Conservation (phyloP, 1,284 basidiomycete species). For the Trichosporon sp. region DNA sequence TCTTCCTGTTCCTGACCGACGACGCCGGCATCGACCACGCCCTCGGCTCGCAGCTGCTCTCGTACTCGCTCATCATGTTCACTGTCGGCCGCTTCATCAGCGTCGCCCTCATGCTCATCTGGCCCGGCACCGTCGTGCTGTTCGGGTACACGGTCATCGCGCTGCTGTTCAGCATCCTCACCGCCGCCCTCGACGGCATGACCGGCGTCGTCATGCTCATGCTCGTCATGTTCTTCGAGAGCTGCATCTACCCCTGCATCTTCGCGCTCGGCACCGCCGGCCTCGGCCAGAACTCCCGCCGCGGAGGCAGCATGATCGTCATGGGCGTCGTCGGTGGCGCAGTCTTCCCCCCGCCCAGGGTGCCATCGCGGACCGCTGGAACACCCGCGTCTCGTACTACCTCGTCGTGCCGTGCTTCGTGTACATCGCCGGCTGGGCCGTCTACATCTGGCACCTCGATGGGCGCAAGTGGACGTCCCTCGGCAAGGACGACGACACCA, state of each 20-base stretch:
- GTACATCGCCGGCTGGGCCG: constrained; percentile 43
- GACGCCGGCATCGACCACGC: constrained; percentile 59
- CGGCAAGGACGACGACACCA: not conserved
- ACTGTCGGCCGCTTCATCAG: constrained; percentile 62
- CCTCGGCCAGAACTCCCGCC: constrained; percentile 65
- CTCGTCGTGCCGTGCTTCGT: constrained; percentile 48
- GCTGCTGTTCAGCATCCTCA: constrained; percentile 56
- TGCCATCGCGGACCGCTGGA: constrained; percentile 57
- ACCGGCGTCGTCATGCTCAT: constrained; percentile 63
- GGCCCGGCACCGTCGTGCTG: constrained; percentile 64
- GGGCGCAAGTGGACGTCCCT: constrained; percentile 24
- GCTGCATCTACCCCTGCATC: constrained; percentile 55
- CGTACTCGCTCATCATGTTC: constrained; percentile 68
- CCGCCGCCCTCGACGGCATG: constrained; percentile 56
- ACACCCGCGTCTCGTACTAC: constrained; percentile 44
- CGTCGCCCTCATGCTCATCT: constrained; percentile 59
- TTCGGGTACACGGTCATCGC: constrained; percentile 57
- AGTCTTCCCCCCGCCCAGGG: constrained; percentile 71
- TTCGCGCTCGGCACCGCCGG: constrained; percentile 66
- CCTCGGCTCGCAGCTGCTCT: constrained; percentile 62
- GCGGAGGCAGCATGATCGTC: constrained; percentile 65
- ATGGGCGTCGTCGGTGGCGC: constrained; percentile 67
- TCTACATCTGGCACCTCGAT: constrained; percentile 47
- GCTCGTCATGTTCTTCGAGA: constrained; percentile 71
- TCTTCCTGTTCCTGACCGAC: constrained; percentile 65